A percentile compares a stretch with the other conserved stretches of the same genome.
phyloP scores from a whole-genome alignment of 2,329 filamentous ascomycete species.

The Scedosporium boydii region DNA sequence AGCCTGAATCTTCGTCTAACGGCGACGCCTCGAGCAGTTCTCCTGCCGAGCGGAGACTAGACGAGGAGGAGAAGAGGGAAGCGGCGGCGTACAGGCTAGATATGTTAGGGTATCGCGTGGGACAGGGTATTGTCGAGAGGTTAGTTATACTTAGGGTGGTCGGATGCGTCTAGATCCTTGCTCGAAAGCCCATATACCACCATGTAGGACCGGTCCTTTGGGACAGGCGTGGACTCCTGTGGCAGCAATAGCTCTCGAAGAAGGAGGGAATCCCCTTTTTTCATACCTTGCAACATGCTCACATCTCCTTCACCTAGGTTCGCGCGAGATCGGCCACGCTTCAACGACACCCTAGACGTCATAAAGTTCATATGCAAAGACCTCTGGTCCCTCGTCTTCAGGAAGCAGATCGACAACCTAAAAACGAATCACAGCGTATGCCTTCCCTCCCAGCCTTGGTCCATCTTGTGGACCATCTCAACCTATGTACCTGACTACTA shows the following conservation, averaged over 20 bases:
- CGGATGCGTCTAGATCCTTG: no score
- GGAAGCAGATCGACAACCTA: conserved; percentile 96
- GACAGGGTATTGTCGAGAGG: conserved; percentile 86
- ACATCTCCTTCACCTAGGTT: conserved; percentile 45
- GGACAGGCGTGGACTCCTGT: no score
- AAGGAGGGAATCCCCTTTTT: neutral
- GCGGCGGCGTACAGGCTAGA: conserved; percentile 80
- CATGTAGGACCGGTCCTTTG: neutral
- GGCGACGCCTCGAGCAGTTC: conserved; percentile 8
- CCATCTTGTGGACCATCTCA: neutral
- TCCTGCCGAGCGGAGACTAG: conserved; percentile 28
- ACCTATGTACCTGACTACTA: neutral
- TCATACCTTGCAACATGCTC: neutral
- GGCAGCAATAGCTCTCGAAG: no score
- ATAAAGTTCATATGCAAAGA: conserved; percentile 99
- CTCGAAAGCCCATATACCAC: no score
- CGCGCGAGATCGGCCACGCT: conserved; percentile 73
- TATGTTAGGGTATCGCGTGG: conserved; percentile 79
- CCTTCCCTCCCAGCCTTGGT: neutral
- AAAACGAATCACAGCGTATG: conserved; percentile 90
- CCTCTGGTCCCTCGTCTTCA: conserved; percentile 86
- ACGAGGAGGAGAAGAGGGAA: conserved; percentile 76
- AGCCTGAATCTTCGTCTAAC: conserved; percentile 12
- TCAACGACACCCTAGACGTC: conserved; percentile 84
- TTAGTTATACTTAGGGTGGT: conserved; percentile 28